phyloP scores from a whole-genome alignment of 257 asterid species.

The Anisodus tanguticus region DNA sequence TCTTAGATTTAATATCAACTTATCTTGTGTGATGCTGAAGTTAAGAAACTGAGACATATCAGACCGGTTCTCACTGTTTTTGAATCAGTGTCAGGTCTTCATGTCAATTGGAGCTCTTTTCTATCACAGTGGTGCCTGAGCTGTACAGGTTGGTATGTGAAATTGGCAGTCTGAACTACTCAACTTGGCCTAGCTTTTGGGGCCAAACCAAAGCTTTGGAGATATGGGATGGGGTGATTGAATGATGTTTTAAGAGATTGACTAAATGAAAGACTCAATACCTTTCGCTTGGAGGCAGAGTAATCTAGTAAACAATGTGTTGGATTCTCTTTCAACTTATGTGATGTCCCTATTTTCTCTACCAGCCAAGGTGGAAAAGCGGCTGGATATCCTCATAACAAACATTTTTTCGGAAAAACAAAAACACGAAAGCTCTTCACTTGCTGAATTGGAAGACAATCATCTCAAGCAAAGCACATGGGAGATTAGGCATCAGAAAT shows the following conservation, averaged over 20 bases:
- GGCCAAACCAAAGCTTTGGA: not conserved
- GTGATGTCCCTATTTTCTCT: not conserved
- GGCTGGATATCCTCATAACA: not conserved
- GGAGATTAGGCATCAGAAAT: not conserved
- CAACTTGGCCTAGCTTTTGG: not conserved
- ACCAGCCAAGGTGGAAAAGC: not conserved
- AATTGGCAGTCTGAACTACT: not conserved
- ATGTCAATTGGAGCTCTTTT: not conserved
- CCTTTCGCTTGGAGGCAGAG: not conserved
- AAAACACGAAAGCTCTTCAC: not conserved
- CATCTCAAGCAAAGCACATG: not conserved
- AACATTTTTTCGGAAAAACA: not conserved
- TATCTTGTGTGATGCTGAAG: not conserved
- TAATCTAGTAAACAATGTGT: not conserved
- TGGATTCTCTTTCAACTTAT: not conserved
- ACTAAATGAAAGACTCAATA: not conserved
- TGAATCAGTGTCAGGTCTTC: not conserved
- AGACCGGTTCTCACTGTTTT: not conserved
- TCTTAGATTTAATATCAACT: too few relatives aligned
- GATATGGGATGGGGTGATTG: not conserved
- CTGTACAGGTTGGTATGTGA: not conserved
- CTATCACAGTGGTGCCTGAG: slow-evolving; percentile 9
- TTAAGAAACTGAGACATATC: not conserved
- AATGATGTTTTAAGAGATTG: not conserved
- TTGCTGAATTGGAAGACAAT: not conserved